phyloP scores from a whole-genome alignment of 2,329 filamentous ascomycete genomes.

The Pyrenophora seminiperda region DNA sequence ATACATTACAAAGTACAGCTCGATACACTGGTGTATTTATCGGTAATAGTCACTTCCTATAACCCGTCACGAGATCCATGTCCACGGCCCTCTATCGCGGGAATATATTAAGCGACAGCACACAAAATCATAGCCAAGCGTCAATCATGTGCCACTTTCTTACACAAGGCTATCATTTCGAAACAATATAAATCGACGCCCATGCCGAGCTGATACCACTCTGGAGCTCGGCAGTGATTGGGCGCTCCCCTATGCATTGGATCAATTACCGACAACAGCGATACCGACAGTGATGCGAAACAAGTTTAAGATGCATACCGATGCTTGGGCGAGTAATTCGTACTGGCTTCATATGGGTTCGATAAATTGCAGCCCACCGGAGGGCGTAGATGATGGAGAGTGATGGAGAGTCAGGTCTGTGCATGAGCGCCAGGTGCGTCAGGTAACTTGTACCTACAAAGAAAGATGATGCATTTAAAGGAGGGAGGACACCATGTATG shows the following conservation, averaged over 20 bases:
- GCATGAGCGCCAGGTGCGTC: background rate
- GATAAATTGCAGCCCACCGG: slow-evolving; percentile 14
- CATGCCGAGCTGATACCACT: background rate
- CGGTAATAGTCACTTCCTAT: slow-evolving; percentile 6
- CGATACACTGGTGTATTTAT: background rate
- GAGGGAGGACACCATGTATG: background rate
- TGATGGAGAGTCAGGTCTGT: background rate
- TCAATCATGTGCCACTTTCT: slow-evolving; percentile 10
- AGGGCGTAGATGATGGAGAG: slow-evolving; percentile 9
- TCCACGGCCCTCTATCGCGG: slow-evolving; percentile 16
- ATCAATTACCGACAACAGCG: slow-evolving; percentile 2
- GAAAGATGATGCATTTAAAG: slow-evolving; percentile 17
- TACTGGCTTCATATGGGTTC: slow-evolving; percentile 14
- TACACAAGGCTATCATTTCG: slow-evolving; percentile 18
- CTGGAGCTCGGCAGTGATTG: background rate
- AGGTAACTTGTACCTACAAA: background rate
- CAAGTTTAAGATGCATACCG: slow-evolving; percentile 15
- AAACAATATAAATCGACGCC: slow-evolving; percentile 16
- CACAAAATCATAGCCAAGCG: slow-evolving; percentile 15
- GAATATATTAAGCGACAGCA: slow-evolving; percentile 23
- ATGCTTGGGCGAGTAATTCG: slow-evolving; percentile 8
- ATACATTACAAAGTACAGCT: background rate
- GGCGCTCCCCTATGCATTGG: background rate
- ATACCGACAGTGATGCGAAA: background rate
- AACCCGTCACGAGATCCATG: slow-evolving; percentile 14